Base-by-base conservation (phyloP, 257 asterid genomes). In the Solanum acaule region DNA sequence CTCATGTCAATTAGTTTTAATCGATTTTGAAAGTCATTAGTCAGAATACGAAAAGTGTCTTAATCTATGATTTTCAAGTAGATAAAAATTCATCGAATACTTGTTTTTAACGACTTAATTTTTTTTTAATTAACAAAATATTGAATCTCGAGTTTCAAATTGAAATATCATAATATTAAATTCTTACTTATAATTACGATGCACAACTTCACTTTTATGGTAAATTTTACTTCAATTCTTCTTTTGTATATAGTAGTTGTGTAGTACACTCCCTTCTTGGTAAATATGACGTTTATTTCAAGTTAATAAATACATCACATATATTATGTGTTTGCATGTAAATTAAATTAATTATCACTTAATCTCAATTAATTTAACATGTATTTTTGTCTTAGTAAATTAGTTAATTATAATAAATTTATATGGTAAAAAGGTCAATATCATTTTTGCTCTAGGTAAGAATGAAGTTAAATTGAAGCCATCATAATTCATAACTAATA, bases 291-390 rank as follows among this genome's bases (percentile, higher is more conserved):
- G 5, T 13, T 67, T 67, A 67, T 67, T 12, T 61, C 29, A 61
- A 61, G 15, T 23, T 2, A 61, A 61, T 61, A 23, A 61, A 23
- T 22, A 23, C 14, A 23, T 22, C 1, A 2, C 27, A 10, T n/a
- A 4, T 61, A 22, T 61, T 61, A 11, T 25, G 16, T n/a, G 1
- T 65, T 65, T 4, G 4, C 0, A 25, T 18, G 0, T 11, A 25
- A 65, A 65, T 65, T n/a, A 10, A 1, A 25, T 65, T n/a, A n/a
- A n/a, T 10, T 65, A 61, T 1, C 3, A 9, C 4, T 65, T n/a
- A 63, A 23, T 23, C 0, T 63, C 4, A 23, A 23, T 23, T 63
- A 23, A 63, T 23, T 63, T 4, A 63, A 23, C 4, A n/a, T 63
- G 31, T 23, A 63, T 10, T 63, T 10, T n/a, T 63, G 5, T n/a